These are phyloP conservation scores for Aspergillus transmontanensis DNA, from an alignment of 2,329 filamentous ascomycete genomes.

Conservation along the genomic window DNA sequence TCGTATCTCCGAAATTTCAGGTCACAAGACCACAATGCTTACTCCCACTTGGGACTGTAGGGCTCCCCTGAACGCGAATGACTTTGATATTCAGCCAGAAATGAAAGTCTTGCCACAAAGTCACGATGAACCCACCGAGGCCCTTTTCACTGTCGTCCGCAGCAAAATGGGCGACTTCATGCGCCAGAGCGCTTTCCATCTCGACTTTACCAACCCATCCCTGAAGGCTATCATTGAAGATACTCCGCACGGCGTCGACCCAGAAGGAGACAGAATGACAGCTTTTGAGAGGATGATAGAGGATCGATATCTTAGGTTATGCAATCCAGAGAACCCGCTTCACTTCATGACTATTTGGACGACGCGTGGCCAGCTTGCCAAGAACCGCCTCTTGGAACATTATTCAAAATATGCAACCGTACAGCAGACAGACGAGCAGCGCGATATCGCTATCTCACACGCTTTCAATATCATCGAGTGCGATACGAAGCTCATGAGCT, in stretches of 20 bases:
- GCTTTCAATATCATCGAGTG: conserved; percentile 47
- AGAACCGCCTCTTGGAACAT: conserved; percentile 53
- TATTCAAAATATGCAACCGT: conserved; percentile 35
- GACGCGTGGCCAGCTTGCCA: conserved; percentile 50
- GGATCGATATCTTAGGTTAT: conserved; percentile 49
- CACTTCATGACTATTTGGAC: conserved; percentile 54
- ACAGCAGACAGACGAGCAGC: conserved; percentile 31
- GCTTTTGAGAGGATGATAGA: conserved; percentile 47
- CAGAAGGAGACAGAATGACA: conserved; percentile 32
- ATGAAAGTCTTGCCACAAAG: conserved; percentile 39
- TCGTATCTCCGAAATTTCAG: conserved; percentile 68
- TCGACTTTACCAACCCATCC: conserved; percentile 51
- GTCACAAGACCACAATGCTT: conserved; percentile 44
- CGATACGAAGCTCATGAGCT: conserved; percentile 50
- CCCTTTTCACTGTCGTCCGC: conserved; percentile 48
- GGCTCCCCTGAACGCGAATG: conserved; percentile 46
- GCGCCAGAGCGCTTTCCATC: conserved; percentile 43
- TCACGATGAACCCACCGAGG: conserved; percentile 41
- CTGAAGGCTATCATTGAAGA: conserved; percentile 32
- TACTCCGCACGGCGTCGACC: neutral
- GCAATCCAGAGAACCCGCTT: conserved; percentile 45
- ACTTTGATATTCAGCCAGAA: conserved; percentile 42
- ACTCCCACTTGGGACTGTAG: conserved; percentile 49
- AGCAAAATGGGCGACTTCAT: conserved; percentile 46
- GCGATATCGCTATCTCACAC: conserved; percentile 32